Base-by-base conservation (phyloP, 305 asterid species). In the Lippia alba region DNA sequence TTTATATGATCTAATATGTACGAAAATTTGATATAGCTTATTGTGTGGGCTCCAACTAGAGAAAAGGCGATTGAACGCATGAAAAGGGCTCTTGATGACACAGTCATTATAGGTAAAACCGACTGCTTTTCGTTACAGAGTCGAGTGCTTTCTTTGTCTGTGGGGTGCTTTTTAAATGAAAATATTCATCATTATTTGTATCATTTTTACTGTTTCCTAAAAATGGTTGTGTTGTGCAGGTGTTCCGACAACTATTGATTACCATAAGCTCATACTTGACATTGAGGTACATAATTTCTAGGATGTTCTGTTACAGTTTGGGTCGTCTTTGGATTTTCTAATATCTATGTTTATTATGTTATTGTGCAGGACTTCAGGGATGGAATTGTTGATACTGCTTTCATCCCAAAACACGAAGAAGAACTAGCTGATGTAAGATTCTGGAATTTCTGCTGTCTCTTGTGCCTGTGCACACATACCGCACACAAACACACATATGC, bases 11-110 rank as follows among this genome's bases (percentile, higher is more conserved):
- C 30, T 24, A 24, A 36, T 36, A 36, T 36, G 41, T 36, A 61
- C 20, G 53, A 36, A 53, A 33, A 64, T 44, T 67, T 71, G 63
- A 75, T 66, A 72, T 76, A 94, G 97, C 99, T 94, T 70, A 91
- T 94, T 55, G 99, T 94, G 33, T 94, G 99, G 99, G 99, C 90
- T 71, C 99, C 97, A 62, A 94, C 99, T 12, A 89, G 99, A 64
- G 97, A 89, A 57, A 85, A 85, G 77, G 99, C 99, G 64, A 91
- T 94, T 39, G 87, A 82, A 58, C 97, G 99, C 82, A 94, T 94
- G 99, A 94, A 94, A 81, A 85, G 99, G 81, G 99, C 99, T 67
- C 99, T 94, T 34, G 20, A 86, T 63, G 99, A 94, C 81, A 94
- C 99, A 78, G 80, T 90, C 36, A 91, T 94, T 54, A 88, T 87